phyloP scores from a whole-genome alignment of 345 rosid species.

The Pugionium dolabratum region DNA sequence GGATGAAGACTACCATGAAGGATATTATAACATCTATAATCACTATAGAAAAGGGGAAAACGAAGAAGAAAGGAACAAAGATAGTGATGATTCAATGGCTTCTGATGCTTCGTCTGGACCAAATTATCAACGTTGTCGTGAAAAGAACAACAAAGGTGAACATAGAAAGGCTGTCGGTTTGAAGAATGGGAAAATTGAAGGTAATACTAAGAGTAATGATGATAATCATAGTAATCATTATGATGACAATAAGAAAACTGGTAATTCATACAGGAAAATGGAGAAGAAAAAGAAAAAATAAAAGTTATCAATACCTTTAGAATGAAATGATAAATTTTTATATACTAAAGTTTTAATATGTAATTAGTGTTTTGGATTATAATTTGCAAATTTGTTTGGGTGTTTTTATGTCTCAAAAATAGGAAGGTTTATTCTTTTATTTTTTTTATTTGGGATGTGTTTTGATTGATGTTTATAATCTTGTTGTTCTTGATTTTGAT shows the following conservation, averaged over 20 bases:
- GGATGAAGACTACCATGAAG: conserved; percentile 28
- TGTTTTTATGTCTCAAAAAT: too few species aligned
- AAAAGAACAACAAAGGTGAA: conserved; percentile 14
- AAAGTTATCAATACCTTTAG: neutral
- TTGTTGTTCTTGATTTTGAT: too few species aligned
- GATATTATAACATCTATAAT: conserved; percentile 14
- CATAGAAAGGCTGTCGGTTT: conserved; percentile 14
- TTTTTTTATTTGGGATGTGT: too few species aligned
- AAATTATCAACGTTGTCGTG: conserved; percentile 23
- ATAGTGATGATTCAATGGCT: conserved; percentile 70
- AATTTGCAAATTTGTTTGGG: too few species aligned
- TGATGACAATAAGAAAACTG: conserved; percentile 19
- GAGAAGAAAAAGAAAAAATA: conserved; percentile 27
- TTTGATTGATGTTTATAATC: too few species aligned
- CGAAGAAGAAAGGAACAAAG: conserved; percentile 31
- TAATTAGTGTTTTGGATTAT: too few species aligned
- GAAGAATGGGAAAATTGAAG: conserved; percentile 20
- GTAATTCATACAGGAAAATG: conserved; percentile 16
- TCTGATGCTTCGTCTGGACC: conserved; percentile 76
- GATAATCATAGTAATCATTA: too few species aligned
- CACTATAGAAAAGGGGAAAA: conserved; percentile 6
- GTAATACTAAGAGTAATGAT: conserved; percentile 23
- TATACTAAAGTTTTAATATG: too few species aligned
- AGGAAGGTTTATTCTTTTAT: too few species aligned
- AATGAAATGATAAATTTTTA: too few species aligned